Conservation (phyloP, 805 yeast species). For the Barnettozyma salicaria region DNA sequence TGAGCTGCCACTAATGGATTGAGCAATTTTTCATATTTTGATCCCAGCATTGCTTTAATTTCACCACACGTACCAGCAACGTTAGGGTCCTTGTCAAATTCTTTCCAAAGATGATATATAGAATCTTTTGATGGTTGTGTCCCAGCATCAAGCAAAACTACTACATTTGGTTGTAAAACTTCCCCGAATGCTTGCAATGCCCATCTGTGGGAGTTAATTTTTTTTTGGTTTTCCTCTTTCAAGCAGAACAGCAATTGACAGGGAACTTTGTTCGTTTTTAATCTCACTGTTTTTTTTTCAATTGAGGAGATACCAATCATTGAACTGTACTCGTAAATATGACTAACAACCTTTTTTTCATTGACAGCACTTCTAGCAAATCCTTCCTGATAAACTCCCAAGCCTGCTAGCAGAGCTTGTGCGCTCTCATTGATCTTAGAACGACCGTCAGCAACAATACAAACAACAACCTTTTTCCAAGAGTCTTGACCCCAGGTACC, state of each 20-base stretch:
- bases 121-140: conserved; percentile 85
- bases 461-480: conserved; percentile 91
- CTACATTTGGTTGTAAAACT: conserved; percentile 72
- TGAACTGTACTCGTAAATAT: conserved; percentile 89
- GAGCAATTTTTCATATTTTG: conserved; percentile 43
- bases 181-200: conserved; percentile 90
- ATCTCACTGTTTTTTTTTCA: conserved; percentile 54
- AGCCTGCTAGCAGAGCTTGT: conserved; percentile 70
- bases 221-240: conserved; percentile 82
- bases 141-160: conserved; percentile 88
- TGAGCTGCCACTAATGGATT: conserved; percentile 96
- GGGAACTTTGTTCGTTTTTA: conserved; percentile 68
- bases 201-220: conserved; percentile 96
- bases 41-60: conserved; percentile 80
- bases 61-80: conserved; percentile 99
- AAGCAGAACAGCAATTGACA: conserved; percentile 85
- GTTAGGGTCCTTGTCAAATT: conserved; percentile 64
- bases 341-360: conserved; percentile 74
- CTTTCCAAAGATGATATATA: conserved; percentile 83
- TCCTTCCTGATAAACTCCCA: conserved; percentile 93
- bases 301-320: conserved; percentile 78
- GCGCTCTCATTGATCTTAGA: conserved; percentile 74
- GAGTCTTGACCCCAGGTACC: conserved; percentile 91
- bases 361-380: conserved; percentile 90
- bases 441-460: conserved; percentile 90